A percentile compares a stretch with the other conserved stretches of the same genome.
These are phyloP conservation scores for Vitis hybrid DNA, from an alignment of 177 flowering plant species.

Conservation along the genomic window DNA sequence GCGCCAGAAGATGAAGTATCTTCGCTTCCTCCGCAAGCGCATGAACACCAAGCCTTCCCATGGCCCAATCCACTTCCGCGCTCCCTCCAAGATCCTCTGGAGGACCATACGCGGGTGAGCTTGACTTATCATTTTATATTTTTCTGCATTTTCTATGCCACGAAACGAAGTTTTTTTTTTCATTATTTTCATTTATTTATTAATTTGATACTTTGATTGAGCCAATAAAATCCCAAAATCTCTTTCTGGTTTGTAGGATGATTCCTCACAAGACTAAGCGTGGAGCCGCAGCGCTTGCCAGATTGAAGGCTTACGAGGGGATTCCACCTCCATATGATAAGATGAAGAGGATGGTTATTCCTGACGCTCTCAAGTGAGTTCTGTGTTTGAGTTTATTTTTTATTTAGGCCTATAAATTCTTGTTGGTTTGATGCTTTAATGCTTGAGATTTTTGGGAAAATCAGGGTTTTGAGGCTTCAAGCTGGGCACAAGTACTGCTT, in stretches of 20 bases:
- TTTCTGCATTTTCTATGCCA: conserved; percentile 3
- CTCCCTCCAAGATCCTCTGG: too few relatives aligned
- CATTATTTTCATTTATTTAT: neutral
- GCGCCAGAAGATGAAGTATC: conserved; percentile 91
- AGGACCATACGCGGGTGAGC: conserved; percentile 77
- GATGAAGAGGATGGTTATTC: conserved; percentile 83
- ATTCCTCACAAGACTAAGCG: conserved; percentile 93
- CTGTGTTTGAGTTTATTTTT: neutral
- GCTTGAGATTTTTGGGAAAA: neutral
- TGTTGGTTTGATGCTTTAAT: neutral
- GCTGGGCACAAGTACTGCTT: conserved; percentile 85
- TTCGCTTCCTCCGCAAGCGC: conserved; percentile 69
- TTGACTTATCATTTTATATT: neutral
- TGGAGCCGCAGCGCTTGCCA: conserved; percentile 79
- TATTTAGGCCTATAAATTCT: neutral
- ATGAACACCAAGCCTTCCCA: too few relatives aligned
- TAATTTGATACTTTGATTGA: neutral
- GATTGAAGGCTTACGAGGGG: conserved; percentile 82
- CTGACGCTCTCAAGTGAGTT: conserved; percentile 85
- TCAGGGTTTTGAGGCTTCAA: conserved; percentile 89
- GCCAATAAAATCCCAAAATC: neutral
- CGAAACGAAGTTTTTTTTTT: neutral
- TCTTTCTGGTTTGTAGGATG: conserved; percentile 47
- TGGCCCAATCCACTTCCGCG: too few relatives aligned
- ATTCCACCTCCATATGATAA: conserved; percentile 82